Conservation (phyloP, 176 grass and related monocot genomes). For the Musa schizocarpa region DNA sequence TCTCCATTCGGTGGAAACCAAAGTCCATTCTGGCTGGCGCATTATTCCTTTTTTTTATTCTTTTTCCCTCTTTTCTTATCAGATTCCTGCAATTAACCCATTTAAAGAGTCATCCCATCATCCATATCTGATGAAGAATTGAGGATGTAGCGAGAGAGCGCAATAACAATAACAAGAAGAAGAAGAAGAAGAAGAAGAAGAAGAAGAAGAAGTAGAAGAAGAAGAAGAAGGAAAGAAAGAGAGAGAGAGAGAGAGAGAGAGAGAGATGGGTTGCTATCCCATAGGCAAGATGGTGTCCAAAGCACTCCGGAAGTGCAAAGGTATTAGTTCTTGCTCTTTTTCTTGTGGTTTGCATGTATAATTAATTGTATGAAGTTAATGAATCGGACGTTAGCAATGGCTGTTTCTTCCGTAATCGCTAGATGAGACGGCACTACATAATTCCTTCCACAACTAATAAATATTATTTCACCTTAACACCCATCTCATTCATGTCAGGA, state of each 20-base stretch:
- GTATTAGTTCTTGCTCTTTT: constrained; percentile 19
- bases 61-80: not conserved
- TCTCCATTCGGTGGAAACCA: not conserved
- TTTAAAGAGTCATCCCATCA: constrained; percentile 2
- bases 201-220: not conserved
- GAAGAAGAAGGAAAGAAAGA: no score
- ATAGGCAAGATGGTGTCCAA: constrained; percentile 49
- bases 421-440: no score
- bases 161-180: no score
- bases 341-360: no score
- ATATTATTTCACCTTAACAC: no score
- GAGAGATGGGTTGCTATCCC: constrained; percentile 77
- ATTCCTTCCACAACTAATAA: no score
- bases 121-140: constrained; percentile 18
- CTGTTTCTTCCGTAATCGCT: no score
- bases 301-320: constrained; percentile 54
- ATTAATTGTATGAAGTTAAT: no score
- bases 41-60: constrained; percentile 2
- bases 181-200: not conserved
- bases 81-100: not conserved
- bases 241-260: constrained; percentile 12
- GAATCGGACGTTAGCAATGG: no score
- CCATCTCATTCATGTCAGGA: no score
- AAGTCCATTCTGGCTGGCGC: not conserved
- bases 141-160: not conserved